A percentile compares a stretch with the other conserved stretches of the same genome.
Conservation (phyloP, 169 alveolate species). For the Cryptosporidium andersoni region DNA sequence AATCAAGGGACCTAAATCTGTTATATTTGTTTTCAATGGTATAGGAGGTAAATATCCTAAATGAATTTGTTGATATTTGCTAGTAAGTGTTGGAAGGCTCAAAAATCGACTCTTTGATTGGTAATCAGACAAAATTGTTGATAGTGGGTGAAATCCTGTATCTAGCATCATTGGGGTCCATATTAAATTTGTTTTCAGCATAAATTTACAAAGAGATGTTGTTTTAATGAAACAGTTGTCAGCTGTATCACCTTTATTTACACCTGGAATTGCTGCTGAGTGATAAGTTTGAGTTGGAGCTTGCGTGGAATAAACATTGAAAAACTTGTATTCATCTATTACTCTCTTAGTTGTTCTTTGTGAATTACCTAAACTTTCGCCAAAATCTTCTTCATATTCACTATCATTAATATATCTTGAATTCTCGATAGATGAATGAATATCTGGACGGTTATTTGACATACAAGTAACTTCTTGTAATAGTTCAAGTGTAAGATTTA, state of each 20-base stretch:
- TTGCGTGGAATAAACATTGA: too few relatives aligned
- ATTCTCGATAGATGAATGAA: background rate
- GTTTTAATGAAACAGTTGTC: constrained; percentile 38
- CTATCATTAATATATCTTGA: background rate
- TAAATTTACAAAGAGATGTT: constrained; percentile 15
- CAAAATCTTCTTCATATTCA: background rate
- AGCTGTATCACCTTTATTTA: too few relatives aligned
- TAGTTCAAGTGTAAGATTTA: constrained; percentile 2
- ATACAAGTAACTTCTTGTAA: constrained; percentile 53
- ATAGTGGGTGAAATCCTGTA: constrained; percentile 4
- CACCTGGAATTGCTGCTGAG: too few relatives aligned
- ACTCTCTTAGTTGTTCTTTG: background rate
- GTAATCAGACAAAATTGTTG: constrained; percentile 2
- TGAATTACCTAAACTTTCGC: background rate
- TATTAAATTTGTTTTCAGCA: constrained; percentile 3
- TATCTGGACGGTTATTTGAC: constrained; percentile 10
- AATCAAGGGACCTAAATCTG: constrained; percentile 11
- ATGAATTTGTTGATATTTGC: constrained; percentile 30
- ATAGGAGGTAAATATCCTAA: constrained; percentile 52
- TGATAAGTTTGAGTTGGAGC: too few relatives aligned
- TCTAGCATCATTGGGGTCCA: constrained; percentile 55
- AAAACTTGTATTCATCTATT: constrained; percentile 10
- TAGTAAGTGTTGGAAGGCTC: constrained; percentile 24
- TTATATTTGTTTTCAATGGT: constrained; percentile 2
- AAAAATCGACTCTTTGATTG: background rate